Conservation (phyloP, 768 basidiomycete species). For the Leucosporidium yakuticum region DNA sequence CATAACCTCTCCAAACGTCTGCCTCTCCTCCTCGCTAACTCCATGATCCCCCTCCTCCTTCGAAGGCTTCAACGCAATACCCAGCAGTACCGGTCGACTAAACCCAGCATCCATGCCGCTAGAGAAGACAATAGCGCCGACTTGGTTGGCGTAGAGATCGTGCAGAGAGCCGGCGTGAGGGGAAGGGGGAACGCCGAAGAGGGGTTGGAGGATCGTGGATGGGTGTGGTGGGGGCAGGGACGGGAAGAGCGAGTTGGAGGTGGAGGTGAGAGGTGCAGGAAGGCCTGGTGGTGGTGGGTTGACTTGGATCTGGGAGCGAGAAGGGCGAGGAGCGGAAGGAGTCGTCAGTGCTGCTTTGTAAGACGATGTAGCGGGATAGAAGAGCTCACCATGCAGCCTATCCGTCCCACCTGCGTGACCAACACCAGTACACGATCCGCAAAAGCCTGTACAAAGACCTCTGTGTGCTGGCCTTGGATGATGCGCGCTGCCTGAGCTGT, state of each 20-base stretch:
- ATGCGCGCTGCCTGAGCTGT: conserved; percentile 53
- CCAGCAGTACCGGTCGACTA: conserved; percentile 62
- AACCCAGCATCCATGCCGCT: conserved; percentile 49
- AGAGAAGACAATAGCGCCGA: conserved; percentile 72
- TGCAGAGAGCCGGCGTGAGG: conserved; percentile 65
- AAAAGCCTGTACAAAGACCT: conserved; percentile 70
- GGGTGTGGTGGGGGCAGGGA: conserved; percentile 44
- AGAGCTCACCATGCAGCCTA: conserved; percentile 67
- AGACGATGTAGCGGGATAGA: neutral
- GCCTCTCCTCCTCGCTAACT: conserved; percentile 44
- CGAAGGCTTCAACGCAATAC: conserved; percentile 55
- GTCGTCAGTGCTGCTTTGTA: neutral
- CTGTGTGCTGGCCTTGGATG: conserved; percentile 59
- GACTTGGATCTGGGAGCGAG: conserved; percentile 62
- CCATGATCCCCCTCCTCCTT: conserved; percentile 39
- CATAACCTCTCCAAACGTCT: conserved; percentile 50
- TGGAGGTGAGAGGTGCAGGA: conserved; percentile 48
- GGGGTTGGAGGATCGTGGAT: conserved; percentile 65
- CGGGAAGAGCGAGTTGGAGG: conserved; percentile 48
- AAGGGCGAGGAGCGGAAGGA: neutral
- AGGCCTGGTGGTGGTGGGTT: conserved; percentile 59
- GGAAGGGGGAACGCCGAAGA: conserved; percentile 68
- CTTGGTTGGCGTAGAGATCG: conserved; percentile 75
- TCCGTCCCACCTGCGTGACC: conserved; percentile 83
- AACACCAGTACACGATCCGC: conserved; percentile 77